A percentile compares a stretch with the other conserved stretches of the same genome.
Conservation (phyloP, 2,329 filamentous ascomycete species). For the Talaromyces sp. region DNA sequence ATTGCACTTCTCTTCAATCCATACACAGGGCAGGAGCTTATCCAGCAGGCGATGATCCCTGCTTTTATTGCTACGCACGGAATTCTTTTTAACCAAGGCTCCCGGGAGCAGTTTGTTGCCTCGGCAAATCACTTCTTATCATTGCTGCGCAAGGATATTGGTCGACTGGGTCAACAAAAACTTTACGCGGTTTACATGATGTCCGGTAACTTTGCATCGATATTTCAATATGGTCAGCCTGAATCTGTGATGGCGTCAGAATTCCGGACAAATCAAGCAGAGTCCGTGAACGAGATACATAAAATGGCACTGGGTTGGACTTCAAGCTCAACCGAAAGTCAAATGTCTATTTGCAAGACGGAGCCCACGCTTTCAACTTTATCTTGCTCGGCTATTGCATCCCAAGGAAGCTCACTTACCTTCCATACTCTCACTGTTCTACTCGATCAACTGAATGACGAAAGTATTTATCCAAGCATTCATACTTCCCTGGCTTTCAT, state of each 20-base stretch:
- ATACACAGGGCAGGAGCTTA: conserved; percentile 41
- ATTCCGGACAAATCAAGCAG: conserved; percentile 24
- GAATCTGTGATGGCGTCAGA: conserved; percentile 34
- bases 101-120: conserved; percentile 42
- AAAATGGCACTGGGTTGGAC: conserved; percentile 26
- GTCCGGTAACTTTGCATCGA: conserved; percentile 57
- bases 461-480: conserved; percentile 57
- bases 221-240: conserved; percentile 58
- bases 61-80: conserved; percentile 59
- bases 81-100: conserved; percentile 46
- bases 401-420: conserved; percentile 44
- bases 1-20: conserved; percentile 59
- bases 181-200: conserved; percentile 59
- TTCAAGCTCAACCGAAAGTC: not conserved
- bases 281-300: conserved; percentile 12
- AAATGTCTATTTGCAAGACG: not conserved
- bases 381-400: conserved; percentile 31
- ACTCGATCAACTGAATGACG: conserved; percentile 53
- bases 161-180: conserved; percentile 52
- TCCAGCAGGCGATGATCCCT: conserved; percentile 44
- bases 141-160: conserved; percentile 52
- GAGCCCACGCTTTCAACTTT: not conserved
- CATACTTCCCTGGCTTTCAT: conserved; percentile 60
- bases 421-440: conserved; percentile 48
- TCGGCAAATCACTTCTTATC: conserved; percentile 46